Evolutionary conservation across 768 basidiomycete genomes (phyloP).

Genomic region (Tricholoma sp.): DNA sequence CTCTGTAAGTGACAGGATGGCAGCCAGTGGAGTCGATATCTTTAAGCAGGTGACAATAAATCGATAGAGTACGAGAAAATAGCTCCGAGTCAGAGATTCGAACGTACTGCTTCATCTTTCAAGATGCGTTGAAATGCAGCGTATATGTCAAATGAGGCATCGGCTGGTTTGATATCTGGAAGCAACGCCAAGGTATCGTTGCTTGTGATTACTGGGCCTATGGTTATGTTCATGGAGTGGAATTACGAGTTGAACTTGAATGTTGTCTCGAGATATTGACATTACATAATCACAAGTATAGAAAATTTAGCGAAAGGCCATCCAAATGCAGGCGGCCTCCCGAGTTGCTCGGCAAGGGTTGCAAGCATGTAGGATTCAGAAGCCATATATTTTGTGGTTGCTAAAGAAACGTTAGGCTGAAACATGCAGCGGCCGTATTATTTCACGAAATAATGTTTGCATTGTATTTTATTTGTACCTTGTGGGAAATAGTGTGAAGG

Average conservation of each 20-base stretch:
- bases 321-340: background rate
- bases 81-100: background rate
- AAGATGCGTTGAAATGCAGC: conserved; percentile 58
- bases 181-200: background rate
- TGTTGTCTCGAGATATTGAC: background rate
- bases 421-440: background rate
- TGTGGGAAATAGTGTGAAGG: background rate
- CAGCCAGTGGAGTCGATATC: conserved; percentile 83
- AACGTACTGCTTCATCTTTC: conserved; percentile 58
- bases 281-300: background rate
- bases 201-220: background rate
- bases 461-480: background rate
- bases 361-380: background rate
- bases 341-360: background rate
- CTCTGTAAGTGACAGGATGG: conserved; percentile 81
- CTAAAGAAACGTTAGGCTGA: background rate
- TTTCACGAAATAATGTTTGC: background rate
- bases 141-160: conserved; percentile 31
- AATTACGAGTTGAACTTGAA: background rate
- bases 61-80: background rate
- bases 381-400: background rate
- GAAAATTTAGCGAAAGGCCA: background rate
- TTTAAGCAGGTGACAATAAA: conserved; percentile 21
- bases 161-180: conserved; percentile 1
- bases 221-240: background rate